Conservation (phyloP, 179 eudicot species). For the Drosera spatulata region DNA sequence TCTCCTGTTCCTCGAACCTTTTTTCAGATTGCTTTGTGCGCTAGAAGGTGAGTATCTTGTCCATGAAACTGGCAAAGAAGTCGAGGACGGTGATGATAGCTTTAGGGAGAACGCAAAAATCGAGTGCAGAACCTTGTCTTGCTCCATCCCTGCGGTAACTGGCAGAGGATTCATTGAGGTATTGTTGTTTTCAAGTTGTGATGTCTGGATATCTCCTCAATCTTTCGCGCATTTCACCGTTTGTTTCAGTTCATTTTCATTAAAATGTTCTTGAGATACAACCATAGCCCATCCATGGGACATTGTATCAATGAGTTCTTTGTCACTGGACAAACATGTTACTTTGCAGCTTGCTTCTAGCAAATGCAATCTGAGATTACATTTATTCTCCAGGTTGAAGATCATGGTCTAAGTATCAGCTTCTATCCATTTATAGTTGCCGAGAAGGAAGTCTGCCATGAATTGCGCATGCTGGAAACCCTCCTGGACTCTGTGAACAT, state of each 20-base stretch:
- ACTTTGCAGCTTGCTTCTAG: background rate
- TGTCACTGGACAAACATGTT: too few relatives aligned
- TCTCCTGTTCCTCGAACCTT: background rate
- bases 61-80: conserved; percentile 18
- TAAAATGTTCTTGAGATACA: too few relatives aligned
- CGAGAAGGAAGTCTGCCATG: conserved; percentile 69
- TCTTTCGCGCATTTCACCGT: too few relatives aligned
- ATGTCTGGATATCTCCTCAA: too few relatives aligned
- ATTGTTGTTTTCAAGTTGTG: conserved; percentile 1
- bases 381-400: conserved; percentile 51
- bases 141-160: conserved; percentile 31
- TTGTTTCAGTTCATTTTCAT: too few relatives aligned
- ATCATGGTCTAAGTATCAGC: conserved; percentile 57
- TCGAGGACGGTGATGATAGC: conserved; percentile 9
- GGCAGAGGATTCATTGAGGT: conserved; percentile 57
- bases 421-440: conserved; percentile 86
- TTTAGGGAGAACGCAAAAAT: conserved; percentile 19
- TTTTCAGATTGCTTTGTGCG: conserved; percentile 38
- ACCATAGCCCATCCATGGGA: too few relatives aligned
- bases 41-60: conserved; percentile 39
- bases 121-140: conserved; percentile 27
- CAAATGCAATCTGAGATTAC: conserved; percentile 1
- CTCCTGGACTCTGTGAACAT: conserved; percentile 24
- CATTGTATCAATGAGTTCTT: too few relatives aligned
- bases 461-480: conserved; percentile 51